Conservation (phyloP, 331 rosid species). For the Pyrus hybrid region DNA sequence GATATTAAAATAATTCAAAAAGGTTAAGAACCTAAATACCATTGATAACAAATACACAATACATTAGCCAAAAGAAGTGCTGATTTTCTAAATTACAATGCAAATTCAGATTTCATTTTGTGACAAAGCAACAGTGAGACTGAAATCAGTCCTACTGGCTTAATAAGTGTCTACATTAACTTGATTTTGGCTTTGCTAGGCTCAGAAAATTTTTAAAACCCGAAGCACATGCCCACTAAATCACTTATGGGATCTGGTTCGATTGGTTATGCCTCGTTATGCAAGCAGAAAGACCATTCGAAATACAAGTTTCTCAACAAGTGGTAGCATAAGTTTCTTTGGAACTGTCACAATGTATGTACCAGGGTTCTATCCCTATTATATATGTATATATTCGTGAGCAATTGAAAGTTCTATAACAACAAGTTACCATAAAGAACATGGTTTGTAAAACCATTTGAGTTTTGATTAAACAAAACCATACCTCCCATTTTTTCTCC, state of each 20-base stretch:
- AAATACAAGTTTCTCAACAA: neutral
- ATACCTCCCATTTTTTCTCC: constrained; percentile 57
- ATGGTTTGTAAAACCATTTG: no score
- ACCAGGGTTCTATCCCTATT: no score
- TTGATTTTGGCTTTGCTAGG: neutral
- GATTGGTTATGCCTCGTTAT: neutral
- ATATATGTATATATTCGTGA: no score
- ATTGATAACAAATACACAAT: neutral
- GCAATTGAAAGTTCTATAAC: no score
- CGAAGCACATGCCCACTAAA: neutral
- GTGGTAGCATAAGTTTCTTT: neutral
- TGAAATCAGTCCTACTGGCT: neutral
- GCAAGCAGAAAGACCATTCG: neutral
- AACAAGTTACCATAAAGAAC: no score
- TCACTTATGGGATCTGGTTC: no score
- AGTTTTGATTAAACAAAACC: neutral
- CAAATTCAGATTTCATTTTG: neutral
- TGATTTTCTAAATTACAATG: neutral
- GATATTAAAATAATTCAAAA: neutral
- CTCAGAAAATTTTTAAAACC: neutral
- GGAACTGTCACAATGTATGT: no score
- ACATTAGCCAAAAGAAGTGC: neutral
- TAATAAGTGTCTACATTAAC: neutral
- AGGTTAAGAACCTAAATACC: no score
- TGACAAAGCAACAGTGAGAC: neutral